Conservation (phyloP, 495 filamentous ascomycete genomes). For the Thozetella sp. region DNA sequence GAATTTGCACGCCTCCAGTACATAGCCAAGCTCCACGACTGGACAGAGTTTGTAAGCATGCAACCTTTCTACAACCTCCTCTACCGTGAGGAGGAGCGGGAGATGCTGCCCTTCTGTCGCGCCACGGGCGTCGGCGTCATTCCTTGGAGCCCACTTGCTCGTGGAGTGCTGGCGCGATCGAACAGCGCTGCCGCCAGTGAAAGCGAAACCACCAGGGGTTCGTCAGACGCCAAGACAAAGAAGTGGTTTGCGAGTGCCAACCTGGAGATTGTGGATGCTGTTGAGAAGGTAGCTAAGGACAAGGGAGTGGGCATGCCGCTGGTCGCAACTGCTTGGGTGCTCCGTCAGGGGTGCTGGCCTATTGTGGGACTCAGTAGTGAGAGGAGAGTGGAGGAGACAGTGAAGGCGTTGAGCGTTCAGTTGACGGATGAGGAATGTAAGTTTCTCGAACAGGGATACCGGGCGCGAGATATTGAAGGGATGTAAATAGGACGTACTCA, state of each 20-base stretch:
- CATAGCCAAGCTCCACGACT: slow-evolving; percentile 49
- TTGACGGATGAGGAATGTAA: not conserved
- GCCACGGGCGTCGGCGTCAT: slow-evolving; percentile 51
- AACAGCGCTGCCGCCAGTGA: not conserved
- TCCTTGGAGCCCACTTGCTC: slow-evolving; percentile 9
- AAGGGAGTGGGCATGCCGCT: not conserved
- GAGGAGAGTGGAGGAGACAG: not conserved
- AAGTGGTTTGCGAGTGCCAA: not conserved
- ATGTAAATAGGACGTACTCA: not conserved
- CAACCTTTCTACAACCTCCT: slow-evolving; percentile 62
- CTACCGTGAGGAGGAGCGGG: slow-evolving; percentile 65
- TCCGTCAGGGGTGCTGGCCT: not conserved
- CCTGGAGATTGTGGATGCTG: not conserved
- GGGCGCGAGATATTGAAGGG: not conserved
- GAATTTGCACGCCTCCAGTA: slow-evolving; percentile 53
- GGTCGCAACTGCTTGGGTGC: not conserved
- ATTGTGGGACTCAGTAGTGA: not conserved
- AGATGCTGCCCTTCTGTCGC: slow-evolving; percentile 63
- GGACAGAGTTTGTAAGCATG: slow-evolving; percentile 65
- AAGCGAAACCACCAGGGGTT: not conserved
- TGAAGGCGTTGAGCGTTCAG: not conserved
- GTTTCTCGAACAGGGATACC: not conserved
- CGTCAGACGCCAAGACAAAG: not conserved
- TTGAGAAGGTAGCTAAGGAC: not conserved
- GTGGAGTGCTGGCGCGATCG: not conserved